Base-by-base conservation (phyloP, 2,329 filamentous ascomycete species). In the Sphaerulina populicola region DNA sequence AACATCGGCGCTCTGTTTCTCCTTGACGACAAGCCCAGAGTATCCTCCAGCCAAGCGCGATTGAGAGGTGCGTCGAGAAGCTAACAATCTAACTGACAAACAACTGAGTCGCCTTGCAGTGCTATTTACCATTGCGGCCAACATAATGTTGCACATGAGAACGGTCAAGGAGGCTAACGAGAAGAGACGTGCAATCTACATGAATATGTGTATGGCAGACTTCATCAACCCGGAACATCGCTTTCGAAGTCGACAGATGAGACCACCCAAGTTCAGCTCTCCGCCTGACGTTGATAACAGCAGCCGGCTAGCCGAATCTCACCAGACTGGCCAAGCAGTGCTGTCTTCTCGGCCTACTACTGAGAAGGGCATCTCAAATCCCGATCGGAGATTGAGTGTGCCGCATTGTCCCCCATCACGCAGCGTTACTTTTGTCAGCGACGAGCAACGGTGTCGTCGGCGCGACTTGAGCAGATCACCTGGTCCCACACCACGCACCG, bases 1-100 rank as follows among this genome's bases (percentile, higher is more conserved):
- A 61, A 64, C 23, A 77, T 86, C 47, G 82, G 82, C 12, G 74
- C 73, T 14, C 79, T 82, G 51, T 74, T 76, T 42, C 73, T 85
- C 5, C 68, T 81, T 4, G 81, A 84, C 57, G 74, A 77, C 31
- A 70, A 71, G n/a, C 76, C 80, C 0, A 75, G 79, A 27, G 63
- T 75, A 38, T 51, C 51, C 10, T 56, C 51, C n/a, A 54, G 47
- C 31, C 35, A 47, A 5, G 44, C 46, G 29, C 48, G 54, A 33
- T 21, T 58, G 12, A 56, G 52, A 52, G 56, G 56, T 50, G 40
- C 33, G 37, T 14, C 14, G 29, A 5, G 8, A 9, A n/a, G 15
- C n/a, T 1, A 23, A 15, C 11, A 1, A 43, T 8, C 14, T n/a
- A 2, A 15, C 14, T 33, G 15, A 7, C 39, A 23, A 11, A n/a